Base-by-base conservation (phyloP, 2,329 filamentous ascomycete genomes). In the Ascochyta pisi region DNA sequence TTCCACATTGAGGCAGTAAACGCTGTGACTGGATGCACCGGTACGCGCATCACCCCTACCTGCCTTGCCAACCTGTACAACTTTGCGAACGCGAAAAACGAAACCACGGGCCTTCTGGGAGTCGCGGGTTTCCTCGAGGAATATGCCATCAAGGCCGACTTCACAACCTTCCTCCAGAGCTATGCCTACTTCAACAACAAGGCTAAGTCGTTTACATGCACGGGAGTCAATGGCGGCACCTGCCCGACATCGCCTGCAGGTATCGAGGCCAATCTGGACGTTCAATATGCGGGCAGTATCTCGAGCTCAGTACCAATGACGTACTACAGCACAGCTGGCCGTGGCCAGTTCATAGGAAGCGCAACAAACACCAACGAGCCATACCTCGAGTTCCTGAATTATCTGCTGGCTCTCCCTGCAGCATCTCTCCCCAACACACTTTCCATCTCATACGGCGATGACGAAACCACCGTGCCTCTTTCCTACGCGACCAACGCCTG, bases 291-390 rank as follows among this genome's bases (percentile, higher is more conserved):
- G 10, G 60, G 60, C 7, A 57, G 54, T 38, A 65, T 66, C 22
- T 57, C 63, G 3, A 59, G 51, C 77, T 39, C 31, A 37, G 47
- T 55, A 42, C 50, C 63, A 59, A 59, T 68, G 55, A 54, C 47
- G 4, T 58, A 58, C 45, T 54, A 47, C 41, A 92, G 89, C 83
- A 98, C 61, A 97, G 98, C 81, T 23, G 86, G 86, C 10, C 77
- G 75, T 23, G 78, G 60, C 69, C 71, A 73, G 60, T 66, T 78
- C 39, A 73, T 58, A 12, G 80, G 85, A 65, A 79, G 78, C 60
- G 54, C 50, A 9, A 58, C 58, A 10, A 80, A 86, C 67, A 80
- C 78, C 61, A 90, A 89, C 67, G 88, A 90, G 74, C 86, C 86
- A 0, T 89, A 88, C 69, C 75, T 89, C 6, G 79, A 81, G 24